phyloP scores from a whole-genome alignment of 2,329 filamentous ascomycete genomes.

The Lachnellula suecica region DNA sequence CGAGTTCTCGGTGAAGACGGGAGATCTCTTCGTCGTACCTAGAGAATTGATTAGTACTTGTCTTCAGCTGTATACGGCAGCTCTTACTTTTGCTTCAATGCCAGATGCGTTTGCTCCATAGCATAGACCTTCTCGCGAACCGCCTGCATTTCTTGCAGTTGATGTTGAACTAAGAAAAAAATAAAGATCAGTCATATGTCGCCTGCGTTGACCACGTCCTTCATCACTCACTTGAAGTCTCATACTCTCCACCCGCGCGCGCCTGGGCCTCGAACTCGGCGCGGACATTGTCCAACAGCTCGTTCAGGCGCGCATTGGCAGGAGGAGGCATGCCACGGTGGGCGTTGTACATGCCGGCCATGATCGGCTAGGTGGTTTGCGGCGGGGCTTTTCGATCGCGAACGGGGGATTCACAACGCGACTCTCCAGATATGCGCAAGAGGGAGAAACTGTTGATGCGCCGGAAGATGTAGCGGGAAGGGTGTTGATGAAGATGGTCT shows the following conservation, averaged over 20 bases:
- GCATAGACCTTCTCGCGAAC: constrained; percentile 91
- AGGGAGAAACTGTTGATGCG: not conserved
- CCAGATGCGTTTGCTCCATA: constrained; percentile 86
- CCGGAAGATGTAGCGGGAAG: not conserved
- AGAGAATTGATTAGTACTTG: constrained; percentile 12
- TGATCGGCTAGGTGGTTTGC: not conserved
- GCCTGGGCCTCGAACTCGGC: constrained; percentile 86
- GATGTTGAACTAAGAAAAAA: constrained; percentile 67
- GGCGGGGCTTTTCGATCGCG: not conserved
- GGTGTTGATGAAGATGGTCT: not conserved
- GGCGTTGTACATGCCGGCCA: constrained; percentile 70
- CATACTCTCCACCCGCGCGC: constrained; percentile 80
- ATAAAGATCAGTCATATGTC: not conserved
- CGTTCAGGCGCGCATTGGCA: constrained; percentile 69
- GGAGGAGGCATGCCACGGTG: constrained; percentile 79
- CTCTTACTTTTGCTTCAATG: constrained; percentile 86
- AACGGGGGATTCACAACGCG: not conserved
- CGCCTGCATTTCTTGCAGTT: constrained; percentile 93
- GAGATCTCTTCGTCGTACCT: constrained; percentile 94
- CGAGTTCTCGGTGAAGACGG: constrained; percentile 84
- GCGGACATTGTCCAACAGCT: constrained; percentile 88
- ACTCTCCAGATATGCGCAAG: not conserved
- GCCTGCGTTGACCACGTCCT: too few relatives aligned
- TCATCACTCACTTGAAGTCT: constrained; percentile 82
- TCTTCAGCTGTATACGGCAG: not conserved